A percentile compares a stretch with the other conserved stretches of the same genome.
Conservation (phyloP, 2,329 filamentous ascomycete genomes). For the Aspergillus eucalypticola region DNA sequence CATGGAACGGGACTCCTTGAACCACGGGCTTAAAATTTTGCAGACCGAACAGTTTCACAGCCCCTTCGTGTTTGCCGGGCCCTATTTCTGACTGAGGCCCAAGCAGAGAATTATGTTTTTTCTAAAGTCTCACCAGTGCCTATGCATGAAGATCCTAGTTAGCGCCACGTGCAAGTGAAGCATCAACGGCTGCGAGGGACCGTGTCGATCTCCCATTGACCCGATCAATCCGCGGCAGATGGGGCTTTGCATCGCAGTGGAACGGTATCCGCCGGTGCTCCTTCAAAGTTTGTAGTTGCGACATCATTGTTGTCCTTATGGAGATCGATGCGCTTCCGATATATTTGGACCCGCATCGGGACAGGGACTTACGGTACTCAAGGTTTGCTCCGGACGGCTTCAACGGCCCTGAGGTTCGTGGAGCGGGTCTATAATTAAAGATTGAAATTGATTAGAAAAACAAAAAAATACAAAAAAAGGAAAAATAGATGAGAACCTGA, state of each 20-base stretch:
- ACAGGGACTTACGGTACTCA: constrained; percentile 2
- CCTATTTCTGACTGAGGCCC: not conserved
- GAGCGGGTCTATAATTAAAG: constrained; percentile 4
- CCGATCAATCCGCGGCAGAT: constrained; percentile 29
- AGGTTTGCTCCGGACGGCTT: constrained; percentile 1
- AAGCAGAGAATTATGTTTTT: not conserved
- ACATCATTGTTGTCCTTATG: constrained; percentile 10
- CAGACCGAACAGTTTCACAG: not conserved
- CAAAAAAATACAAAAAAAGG: not conserved
- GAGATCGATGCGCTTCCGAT: constrained; percentile 12
- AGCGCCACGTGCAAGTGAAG: constrained; percentile 42
- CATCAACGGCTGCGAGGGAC: constrained; percentile 42
- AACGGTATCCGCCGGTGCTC: constrained; percentile 24
- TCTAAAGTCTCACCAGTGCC: constrained; percentile 13
- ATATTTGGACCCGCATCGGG: constrained; percentile 11
- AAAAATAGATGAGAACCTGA: not conserved
- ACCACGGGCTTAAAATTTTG: not conserved
- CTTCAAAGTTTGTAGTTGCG: constrained; percentile 24
- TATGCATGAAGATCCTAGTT: constrained; percentile 41
- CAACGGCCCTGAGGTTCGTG: constrained; percentile 4
- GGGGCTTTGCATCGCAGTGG: constrained; percentile 20
- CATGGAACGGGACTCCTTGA: not conserved
- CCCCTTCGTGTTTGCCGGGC: not conserved
- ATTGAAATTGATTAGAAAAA: not conserved
- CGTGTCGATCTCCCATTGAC: constrained; percentile 39